Percentiles rank a stretch among this genome's conserved stretches.
These are phyloP conservation scores for Intubia oerlemansii DNA, from an alignment of 2,329 filamentous ascomycete species.

Conservation along the genomic window DNA sequence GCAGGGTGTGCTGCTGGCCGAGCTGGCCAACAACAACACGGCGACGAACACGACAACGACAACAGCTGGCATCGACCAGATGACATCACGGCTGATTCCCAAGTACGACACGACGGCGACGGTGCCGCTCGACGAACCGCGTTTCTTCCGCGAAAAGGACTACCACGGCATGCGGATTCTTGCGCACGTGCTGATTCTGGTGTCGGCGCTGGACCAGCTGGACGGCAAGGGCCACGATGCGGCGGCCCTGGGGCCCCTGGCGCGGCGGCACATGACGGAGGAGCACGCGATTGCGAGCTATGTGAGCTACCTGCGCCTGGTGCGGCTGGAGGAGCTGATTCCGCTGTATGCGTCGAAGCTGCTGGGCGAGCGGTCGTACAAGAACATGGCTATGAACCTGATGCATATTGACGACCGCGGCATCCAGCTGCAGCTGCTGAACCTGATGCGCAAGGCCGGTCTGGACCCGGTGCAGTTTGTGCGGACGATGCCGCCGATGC, in stretches of 20 bases:
- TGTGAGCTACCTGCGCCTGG: conserved; percentile 54
- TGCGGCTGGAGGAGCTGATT: conserved; percentile 54
- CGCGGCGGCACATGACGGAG: conserved; percentile 21
- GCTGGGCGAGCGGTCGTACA: conserved; percentile 38
- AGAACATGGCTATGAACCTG: conserved; percentile 55
- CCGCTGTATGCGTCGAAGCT: conserved; percentile 78
- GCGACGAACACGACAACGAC: no score
- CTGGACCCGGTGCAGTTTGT: conserved; percentile 57
- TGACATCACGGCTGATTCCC: conserved; percentile 24
- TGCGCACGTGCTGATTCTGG: conserved; percentile 42
- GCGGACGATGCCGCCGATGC: conserved; percentile 38
- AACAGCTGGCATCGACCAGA: no score
- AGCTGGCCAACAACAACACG: conserved; percentile 18
- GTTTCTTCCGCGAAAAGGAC: no score
- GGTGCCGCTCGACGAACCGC: no score
- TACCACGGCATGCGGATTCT: conserved; percentile 46
- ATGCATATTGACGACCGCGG: conserved; percentile 46
- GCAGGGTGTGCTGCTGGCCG: conserved; percentile 31
- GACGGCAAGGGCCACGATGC: conserved; percentile 8
- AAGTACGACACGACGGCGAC: conserved; percentile 24
- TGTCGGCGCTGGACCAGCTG: conserved; percentile 40
- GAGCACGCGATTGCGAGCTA: conserved; percentile 69
- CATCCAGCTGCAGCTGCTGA: conserved; percentile 46
- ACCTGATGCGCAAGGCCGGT: conserved; percentile 51
- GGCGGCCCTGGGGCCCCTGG: conserved; percentile 17